Evolutionary conservation across 2,329 filamentous ascomycete genomes (phyloP), one percentile per base, ranked within the genome.

Genomic region (Penicillium capsulatum): DNA sequence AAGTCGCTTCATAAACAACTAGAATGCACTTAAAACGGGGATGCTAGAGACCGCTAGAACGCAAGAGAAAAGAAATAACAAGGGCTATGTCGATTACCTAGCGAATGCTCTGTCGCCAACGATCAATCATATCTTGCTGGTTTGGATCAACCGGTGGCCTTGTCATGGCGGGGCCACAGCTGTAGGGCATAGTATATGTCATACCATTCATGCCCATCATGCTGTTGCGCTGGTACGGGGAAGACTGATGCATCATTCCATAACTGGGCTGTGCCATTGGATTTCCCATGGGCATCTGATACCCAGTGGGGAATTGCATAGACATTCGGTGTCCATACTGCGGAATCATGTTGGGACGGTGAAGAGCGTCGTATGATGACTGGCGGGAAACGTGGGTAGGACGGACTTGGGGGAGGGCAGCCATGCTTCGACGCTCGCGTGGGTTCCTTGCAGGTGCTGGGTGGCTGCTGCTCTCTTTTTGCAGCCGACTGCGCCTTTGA

Each of bases 91-190:
- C n/a, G n/a, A n/a, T n/a, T n/a, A n/a, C n/a, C 37, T 52, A 62
- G 22, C 51, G 52, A 38, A 68, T 60, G 40, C 66, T 67, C 47
- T 74, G 68, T 54, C 77, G 71, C 78, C 78, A 81, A 22, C 71
- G 73, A 64, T 81, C 76, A 60, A 81, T 79, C 42, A 75, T 65
- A 42, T 74, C 76, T 38, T 75, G 65, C 54, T 78, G 75, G 37
- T 65, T 65, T 3, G 69, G 62, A 54, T 76, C 69, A 55, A 74
- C 63, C n/a, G 57, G 53, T 17, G 57, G 59, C 42, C 61, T 56
- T 17, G 56, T 54, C 48, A 55, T 51, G 38, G 47, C 59, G 4
- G 57, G 48, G 17, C 42, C 51, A 35, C 53, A 49, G 27, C 48
- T 51, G 17, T 44, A 38, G 3, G 59, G 54, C 38, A 52, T 50